Base-by-base conservation (phyloP, 2,329 filamentous ascomycete species). In the Sclerotinia subarctica region DNA sequence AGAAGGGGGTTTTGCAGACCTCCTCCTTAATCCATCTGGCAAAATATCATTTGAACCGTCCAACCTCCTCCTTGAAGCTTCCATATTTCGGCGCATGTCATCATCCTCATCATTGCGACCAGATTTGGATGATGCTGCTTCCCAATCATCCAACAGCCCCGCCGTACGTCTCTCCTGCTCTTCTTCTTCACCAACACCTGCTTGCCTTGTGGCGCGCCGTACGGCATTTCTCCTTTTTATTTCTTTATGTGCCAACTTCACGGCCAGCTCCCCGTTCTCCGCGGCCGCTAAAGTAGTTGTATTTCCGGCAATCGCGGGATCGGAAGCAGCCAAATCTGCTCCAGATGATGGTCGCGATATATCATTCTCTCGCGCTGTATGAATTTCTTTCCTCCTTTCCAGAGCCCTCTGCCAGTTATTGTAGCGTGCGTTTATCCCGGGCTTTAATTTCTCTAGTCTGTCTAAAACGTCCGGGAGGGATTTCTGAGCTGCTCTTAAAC, bases 391-490 rank as follows among this genome's bases (percentile, higher is more conserved):
- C 72, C 77, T 80, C 32, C 78, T 78, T 11, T 81, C 79, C 56
- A 83, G 80, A 56, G 81, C 81, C 67, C 86, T 84, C 68, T 83
- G 78, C 85, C 91, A 94, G 66, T 85, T 83, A n/a, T 89, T 83
- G 76, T 92, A 88, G 19, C 89, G 85, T 70, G 84, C 84, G 57
- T 90, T 87, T 66, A 99, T 90, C 24, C 89, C 85, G 0, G 93
- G 93, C 75, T 93, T 95, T 68, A 97, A 83, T 11, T 83, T 80
- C 78, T 97, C 94, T 42, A 99, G 82, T 7, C 83, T 83, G 17
- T 80, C 81, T 26, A 83, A 76, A 11, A 86, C 77, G 5, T 79
- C 76, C n/a, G 78, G 83, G 32, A 94, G 85, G 2, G 88, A 84
- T 65, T 84, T 86, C 57, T 86, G 86, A 11, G 87, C 88, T 52